phyloP scores from a whole-genome alignment of 371 early-diverging fungal genomes.

The Apophysomyces ossiformis region DNA sequence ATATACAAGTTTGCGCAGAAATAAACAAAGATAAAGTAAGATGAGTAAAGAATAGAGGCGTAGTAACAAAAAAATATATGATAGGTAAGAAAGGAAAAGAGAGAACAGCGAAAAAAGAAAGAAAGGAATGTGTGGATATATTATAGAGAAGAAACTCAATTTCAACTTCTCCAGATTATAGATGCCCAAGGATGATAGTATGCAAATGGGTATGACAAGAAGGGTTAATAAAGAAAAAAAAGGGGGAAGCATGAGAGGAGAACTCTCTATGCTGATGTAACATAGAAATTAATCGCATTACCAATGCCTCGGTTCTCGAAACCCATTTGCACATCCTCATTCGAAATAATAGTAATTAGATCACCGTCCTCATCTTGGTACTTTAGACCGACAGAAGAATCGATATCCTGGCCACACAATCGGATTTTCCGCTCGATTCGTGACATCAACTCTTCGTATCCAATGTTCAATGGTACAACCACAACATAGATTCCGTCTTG shows the following conservation, averaged over 20 bases:
- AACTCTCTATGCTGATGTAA: slow-evolving; percentile 19
- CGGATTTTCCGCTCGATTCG: slow-evolving; percentile 80
- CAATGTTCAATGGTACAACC: slow-evolving; percentile 72
- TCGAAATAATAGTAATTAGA: slow-evolving; percentile 71
- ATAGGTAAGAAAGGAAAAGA: neutral
- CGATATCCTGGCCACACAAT: slow-evolving; percentile 23
- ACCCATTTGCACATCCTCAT: slow-evolving; percentile 85
- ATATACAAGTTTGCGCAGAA: slow-evolving; percentile 12
- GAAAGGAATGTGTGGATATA: slow-evolving; percentile 8
- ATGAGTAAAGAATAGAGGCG: neutral
- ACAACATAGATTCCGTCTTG: slow-evolving; percentile 80
- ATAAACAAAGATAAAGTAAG: neutral
- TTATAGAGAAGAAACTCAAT: neutral
- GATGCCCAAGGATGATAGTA: neutral
- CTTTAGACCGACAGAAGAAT: slow-evolving; percentile 59
- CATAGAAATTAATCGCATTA: slow-evolving; percentile 47
- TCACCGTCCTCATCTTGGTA: slow-evolving; percentile 90
- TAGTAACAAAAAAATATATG: slow-evolving; percentile 2
- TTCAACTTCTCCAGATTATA: neutral
- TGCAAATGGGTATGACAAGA: neutral
- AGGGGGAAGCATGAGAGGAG: neutral
- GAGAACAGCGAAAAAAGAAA: neutral
- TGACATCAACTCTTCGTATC: slow-evolving; percentile 68
- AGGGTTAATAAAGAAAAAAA: neutral
- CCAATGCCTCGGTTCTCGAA: slow-evolving; percentile 67